Evolutionary conservation across 176 grass and related monocot genomes (phyloP).

Genomic region (Eragrostis curvula): DNA sequence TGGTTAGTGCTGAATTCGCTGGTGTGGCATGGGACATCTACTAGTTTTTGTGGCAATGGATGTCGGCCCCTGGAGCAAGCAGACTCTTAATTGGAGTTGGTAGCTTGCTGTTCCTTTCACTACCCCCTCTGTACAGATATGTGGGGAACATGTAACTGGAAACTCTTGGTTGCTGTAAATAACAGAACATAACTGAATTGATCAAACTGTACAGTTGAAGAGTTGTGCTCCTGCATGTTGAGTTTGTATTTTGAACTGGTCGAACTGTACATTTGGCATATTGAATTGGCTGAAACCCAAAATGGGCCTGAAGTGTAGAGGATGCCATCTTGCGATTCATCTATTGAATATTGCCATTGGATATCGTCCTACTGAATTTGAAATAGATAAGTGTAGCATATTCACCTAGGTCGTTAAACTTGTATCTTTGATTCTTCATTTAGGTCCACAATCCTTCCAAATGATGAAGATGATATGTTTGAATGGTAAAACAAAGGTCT

Average conservation of each 20-base stretch:
- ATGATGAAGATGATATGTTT: no score
- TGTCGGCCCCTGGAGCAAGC: conserved; percentile 46
- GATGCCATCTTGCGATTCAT: not conserved
- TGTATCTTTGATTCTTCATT: no score
- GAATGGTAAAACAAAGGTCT: no score
- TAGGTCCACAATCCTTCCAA: no score
- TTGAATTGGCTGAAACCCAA: not conserved
- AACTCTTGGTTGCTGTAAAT: conserved; percentile 51
- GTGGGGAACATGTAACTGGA: conserved; percentile 36
- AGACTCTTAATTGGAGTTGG: conserved; percentile 30
- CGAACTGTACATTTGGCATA: not conserved
- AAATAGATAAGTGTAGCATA: no score
- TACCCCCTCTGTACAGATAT: conserved; percentile 40
- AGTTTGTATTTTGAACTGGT: not conserved
- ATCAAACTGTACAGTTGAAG: conserved; percentile 42
- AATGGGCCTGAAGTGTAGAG: not conserved
- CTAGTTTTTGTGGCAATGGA: conserved; percentile 49
- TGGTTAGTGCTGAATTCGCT: conserved; percentile 38
- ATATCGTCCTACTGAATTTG: no score
- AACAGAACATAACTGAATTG: not conserved
- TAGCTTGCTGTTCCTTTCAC: conserved; percentile 30
- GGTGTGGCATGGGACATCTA: conserved; percentile 56
- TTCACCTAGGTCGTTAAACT: no score
- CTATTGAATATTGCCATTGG: no score
- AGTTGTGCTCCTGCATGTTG: conserved; percentile 12